These are phyloP conservation scores for Kodamaea plutei DNA, from an alignment of 1,139 yeast species.

Conservation along the genomic window DNA sequence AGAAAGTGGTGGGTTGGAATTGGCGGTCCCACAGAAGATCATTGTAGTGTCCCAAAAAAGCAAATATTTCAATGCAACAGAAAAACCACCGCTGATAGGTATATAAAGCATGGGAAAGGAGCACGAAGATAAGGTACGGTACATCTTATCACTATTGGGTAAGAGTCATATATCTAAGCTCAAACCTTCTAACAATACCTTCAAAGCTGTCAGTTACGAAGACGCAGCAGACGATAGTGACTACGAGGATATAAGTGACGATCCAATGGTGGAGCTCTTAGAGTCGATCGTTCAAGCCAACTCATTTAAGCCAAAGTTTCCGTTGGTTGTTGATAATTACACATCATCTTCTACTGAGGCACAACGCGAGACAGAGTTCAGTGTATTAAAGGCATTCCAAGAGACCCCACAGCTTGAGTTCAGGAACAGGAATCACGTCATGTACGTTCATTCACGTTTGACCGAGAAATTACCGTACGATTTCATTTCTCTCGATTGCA, in stretches of 20 bases:
- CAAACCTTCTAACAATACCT: background rate
- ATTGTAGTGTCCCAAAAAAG: too few species aligned
- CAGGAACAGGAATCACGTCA: slow-evolving; percentile 12
- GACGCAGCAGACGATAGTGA: slow-evolving; percentile 7
- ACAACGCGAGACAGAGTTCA: slow-evolving; percentile 13
- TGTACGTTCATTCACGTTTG: slow-evolving; percentile 27
- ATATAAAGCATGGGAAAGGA: too few species aligned
- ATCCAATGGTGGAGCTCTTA: slow-evolving; percentile 3
- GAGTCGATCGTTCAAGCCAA: background rate
- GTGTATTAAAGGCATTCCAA: slow-evolving; percentile 11
- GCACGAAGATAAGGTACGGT: slow-evolving; percentile 11
- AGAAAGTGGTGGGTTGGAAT: too few species aligned
- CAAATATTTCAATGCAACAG: too few species aligned
- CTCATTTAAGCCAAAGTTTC: background rate
- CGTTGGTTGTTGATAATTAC: too few species aligned
- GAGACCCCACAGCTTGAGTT: slow-evolving; percentile 9
- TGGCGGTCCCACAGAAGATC: too few species aligned
- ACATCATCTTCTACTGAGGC: slow-evolving; percentile 11
- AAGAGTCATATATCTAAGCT: slow-evolving; percentile 1
- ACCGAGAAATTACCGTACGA: slow-evolving; percentile 43
- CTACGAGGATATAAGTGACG: slow-evolving; percentile 11
- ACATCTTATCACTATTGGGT: slow-evolving; percentile 12
- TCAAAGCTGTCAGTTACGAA: background rate
- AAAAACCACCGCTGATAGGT: too few species aligned
- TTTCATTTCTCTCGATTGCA: slow-evolving; percentile 65